Conservation (phyloP, 345 rosid genomes). For the Barbarea vulgaris region DNA sequence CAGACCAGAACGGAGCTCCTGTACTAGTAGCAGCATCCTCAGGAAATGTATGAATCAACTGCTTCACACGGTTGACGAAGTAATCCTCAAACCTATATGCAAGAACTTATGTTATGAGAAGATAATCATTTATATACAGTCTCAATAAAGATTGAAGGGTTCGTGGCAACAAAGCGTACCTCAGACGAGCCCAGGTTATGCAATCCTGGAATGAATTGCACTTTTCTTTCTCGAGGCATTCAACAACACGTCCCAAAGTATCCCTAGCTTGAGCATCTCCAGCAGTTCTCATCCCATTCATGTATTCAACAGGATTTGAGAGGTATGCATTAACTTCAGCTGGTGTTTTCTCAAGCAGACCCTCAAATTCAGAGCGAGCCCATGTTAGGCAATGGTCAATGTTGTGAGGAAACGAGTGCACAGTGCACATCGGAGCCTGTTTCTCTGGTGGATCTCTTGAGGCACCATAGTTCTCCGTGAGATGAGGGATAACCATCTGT, state of each 20-base stretch:
- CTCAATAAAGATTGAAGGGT: background rate
- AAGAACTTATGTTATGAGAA: constrained; percentile 27
- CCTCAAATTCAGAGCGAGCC: constrained; percentile 97
- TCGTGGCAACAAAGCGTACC: constrained; percentile 35
- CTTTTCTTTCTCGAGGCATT: constrained; percentile 79
- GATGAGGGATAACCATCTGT: constrained; percentile 96
- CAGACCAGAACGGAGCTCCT: constrained; percentile 98
- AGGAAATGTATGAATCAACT: constrained; percentile 82
- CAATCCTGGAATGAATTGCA: constrained; percentile 83
- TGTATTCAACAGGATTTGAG: constrained; percentile 65
- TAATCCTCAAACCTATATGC: constrained; percentile 88
- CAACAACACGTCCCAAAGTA: constrained; percentile 70
- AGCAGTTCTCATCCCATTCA: constrained; percentile 61
- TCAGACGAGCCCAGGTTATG: constrained; percentile 85
- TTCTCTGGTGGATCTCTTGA: constrained; percentile 95
- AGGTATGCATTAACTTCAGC: constrained; percentile 85
- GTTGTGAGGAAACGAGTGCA: constrained; percentile 95
- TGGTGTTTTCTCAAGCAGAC: constrained; percentile 88
- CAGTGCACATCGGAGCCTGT: constrained; percentile 98
- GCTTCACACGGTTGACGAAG: constrained; percentile 83
- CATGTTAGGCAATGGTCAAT: constrained; percentile 94
- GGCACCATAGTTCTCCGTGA: constrained; percentile 93
- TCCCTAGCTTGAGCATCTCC: constrained; percentile 95
- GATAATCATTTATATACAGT: background rate
- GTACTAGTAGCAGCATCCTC: constrained; percentile 93